Conservation (phyloP, 345 rosid species). For the Camelina hispida region DNA sequence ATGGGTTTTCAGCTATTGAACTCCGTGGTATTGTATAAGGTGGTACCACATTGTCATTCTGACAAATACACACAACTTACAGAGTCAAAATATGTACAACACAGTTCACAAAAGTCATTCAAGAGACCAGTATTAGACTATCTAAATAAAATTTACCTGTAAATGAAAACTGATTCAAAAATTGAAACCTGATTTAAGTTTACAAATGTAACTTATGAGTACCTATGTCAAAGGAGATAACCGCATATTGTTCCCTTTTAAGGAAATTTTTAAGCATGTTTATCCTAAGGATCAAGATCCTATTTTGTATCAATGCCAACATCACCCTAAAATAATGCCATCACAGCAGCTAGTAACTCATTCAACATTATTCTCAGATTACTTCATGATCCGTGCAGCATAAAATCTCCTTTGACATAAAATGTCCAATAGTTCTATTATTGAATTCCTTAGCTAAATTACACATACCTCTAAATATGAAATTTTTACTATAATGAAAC, state of each 20-base stretch:
- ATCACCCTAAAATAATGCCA: conserved; percentile 28
- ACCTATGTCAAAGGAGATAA: conserved; percentile 1
- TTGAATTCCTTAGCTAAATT: conserved; percentile 13
- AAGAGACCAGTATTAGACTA: conserved; percentile 15
- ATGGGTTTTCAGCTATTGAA: conserved; percentile 92
- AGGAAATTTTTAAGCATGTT: not conserved
- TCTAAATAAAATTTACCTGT: conserved; percentile 1
- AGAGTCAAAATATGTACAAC: conserved; percentile 30
- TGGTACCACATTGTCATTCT: conserved; percentile 88
- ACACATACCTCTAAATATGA: conserved; percentile 9
- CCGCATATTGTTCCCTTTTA: conserved; percentile 6
- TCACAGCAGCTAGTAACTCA: conserved; percentile 15
- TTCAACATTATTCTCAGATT: conserved; percentile 17
- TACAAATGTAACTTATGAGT: conserved; percentile 14
- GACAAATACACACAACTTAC: conserved; percentile 44
- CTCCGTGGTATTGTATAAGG: conserved; percentile 72
- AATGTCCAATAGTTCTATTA: conserved; percentile 1
- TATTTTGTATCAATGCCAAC: conserved; percentile 22
- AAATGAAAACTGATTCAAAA: conserved; percentile 27
- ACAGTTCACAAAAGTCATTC: conserved; percentile 21
- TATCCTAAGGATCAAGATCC: conserved; percentile 19
- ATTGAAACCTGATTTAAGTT: conserved; percentile 20
- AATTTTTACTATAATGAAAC: conserved; percentile 6
- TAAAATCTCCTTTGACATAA: conserved; percentile 21
- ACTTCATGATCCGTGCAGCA: conserved; percentile 20